Base-by-base conservation (phyloP, 208 protist species). In the Leishmania turanica region DNA sequence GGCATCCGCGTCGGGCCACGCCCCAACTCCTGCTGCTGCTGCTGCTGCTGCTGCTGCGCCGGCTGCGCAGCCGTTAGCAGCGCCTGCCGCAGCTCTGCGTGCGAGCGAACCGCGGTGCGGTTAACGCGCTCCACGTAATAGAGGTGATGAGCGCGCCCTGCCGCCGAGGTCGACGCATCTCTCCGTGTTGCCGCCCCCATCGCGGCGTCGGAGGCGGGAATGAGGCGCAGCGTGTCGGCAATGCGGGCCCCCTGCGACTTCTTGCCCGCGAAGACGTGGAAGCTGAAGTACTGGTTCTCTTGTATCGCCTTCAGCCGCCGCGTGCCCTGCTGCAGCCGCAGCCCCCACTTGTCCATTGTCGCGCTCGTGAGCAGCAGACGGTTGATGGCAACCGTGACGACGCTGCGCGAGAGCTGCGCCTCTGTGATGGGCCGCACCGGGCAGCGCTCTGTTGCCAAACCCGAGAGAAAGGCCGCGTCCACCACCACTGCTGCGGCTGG, bases 371-470 rank as follows among this genome's bases (percentile, higher is more conserved):
- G 68, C 24, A 84, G 21, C 21, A 74, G 83, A 4, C 93, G 91
- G 75, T 95, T 95, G 42, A 97, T 82, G 42, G 91, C 91, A 82
- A 97, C 77, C 7, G 92, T 95, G n/a, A 92, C 76, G 84, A 90
- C 34, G 79, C 86, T 87, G 40, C 84, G 79, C 13, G 81, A 78
- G 13, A 80, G 80, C 82, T 94, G 86, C 17, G 21, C 77, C 0
- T 71, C 37, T 6, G 86, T 91, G n/a, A 93, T 71, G 9, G 74
- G 82, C 15, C 53, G 81, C 45, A 82, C 80, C 9, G 73, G 77
- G 47, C 84, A 83, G 45, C 78, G 79, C 79, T 70, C 64, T 8
- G 84, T 89, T 51, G 77, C 49, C 15, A 80, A 62, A 45, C 84
- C 75, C 45, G 88, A 60, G 54, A 84, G 69, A 72, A 89, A 40